Evolutionary conservation across 2,329 filamentous ascomycete species (phyloP).

Genomic region (Clonostachys sp.): DNA sequence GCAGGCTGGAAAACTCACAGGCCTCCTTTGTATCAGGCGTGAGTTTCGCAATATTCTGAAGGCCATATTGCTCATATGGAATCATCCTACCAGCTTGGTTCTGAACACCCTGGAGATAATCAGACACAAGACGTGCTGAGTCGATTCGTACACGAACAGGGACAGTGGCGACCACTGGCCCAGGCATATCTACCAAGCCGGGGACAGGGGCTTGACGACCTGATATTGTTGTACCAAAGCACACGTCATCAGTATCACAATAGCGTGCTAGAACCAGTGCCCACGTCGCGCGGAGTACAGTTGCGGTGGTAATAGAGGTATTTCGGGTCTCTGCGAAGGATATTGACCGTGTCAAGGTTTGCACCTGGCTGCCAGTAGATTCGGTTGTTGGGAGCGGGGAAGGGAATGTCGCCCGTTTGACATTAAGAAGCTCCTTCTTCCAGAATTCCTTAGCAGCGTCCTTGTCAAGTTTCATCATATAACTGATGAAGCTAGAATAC

Average conservation of each 20-base stretch:
- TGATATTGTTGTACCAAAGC: constrained; percentile 11
- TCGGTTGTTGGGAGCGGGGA: neutral
- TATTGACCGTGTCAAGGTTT: constrained; percentile 1
- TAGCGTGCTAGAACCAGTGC: constrained; percentile 9
- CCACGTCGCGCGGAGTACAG: constrained; percentile 11
- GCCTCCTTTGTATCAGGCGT: neutral
- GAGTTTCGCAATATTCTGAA: constrained; percentile 4
- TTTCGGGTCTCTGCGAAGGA: neutral
- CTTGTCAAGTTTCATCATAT: constrained; percentile 18
- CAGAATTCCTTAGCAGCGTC: neutral
- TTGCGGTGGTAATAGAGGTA: constrained; percentile 5
- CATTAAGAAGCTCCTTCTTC: neutral
- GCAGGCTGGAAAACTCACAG: neutral
- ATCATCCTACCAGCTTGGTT: constrained; percentile 2
- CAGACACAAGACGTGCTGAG: constrained; percentile 17
- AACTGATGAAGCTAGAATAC: constrained; percentile 35
- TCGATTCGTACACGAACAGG: constrained; percentile 12
- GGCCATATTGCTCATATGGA: constrained; percentile 7
- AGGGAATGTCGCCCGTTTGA: neutral
- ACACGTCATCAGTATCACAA: constrained; percentile 7
- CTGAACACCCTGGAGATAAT: constrained; percentile 25
- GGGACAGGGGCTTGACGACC: constrained; percentile 11
- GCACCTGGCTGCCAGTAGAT: neutral
- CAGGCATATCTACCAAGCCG: constrained; percentile 11
- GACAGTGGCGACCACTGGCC: constrained; percentile 13